phyloP scores from a whole-genome alignment of 371 early-diverging fungal species.

The Syncephalis fuscata region DNA sequence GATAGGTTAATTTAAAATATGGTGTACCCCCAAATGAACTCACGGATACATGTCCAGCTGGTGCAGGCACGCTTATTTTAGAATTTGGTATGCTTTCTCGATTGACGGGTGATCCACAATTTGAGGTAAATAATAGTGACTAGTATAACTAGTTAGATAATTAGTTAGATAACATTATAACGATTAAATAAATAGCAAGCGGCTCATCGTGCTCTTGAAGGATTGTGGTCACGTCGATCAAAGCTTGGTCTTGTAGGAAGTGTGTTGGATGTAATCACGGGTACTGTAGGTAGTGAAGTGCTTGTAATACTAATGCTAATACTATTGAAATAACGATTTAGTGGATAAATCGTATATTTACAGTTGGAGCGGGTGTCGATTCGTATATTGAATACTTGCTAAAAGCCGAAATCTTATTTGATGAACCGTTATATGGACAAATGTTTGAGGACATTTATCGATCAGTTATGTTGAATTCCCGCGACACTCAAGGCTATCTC shows the following conservation, averaged over 20 bases:
- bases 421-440: conserved; percentile 49
- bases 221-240: conserved; percentile 64
- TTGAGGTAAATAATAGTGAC: conserved; percentile 31
- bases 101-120: conserved; percentile 55
- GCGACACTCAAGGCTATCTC: conserved; percentile 56
- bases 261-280: conserved; percentile 50
- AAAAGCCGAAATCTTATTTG: conserved; percentile 79
- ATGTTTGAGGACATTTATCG: conserved; percentile 72
- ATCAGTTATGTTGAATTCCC: conserved; percentile 38
- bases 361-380: conserved; percentile 86
- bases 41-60: conserved; percentile 77
- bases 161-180: neutral
- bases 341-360: conserved; percentile 54
- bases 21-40: conserved; percentile 58
- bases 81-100: conserved; percentile 87
- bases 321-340: neutral
- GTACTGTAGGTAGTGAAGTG: conserved; percentile 10
- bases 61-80: conserved; percentile 82
- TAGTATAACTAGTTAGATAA: neutral
- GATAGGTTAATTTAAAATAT: conserved; percentile 48
- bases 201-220: conserved; percentile 51
- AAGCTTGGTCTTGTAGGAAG: conserved; percentile 68
- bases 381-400: conserved; percentile 86
- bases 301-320: neutral
- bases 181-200: conserved; percentile 18